Evolutionary conservation across 2,329 filamentous ascomycete genomes (phyloP).

Genomic region (Stagonosporopsis tanaceti): DNA sequence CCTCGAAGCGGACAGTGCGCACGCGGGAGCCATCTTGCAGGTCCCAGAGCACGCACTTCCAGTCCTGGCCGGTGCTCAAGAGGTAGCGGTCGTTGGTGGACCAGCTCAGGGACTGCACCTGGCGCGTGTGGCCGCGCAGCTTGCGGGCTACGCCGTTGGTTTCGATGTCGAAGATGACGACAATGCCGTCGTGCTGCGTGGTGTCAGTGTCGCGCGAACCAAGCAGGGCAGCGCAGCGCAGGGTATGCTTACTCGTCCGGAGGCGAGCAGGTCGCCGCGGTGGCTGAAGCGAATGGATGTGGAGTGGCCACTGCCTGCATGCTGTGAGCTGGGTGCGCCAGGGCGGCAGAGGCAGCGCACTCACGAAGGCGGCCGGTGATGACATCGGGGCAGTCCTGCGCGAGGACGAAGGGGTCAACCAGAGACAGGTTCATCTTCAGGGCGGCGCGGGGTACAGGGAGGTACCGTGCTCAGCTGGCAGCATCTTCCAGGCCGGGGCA

Average conservation of each 20-base stretch:
- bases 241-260: conserved; percentile 72
- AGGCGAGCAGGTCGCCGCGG: conserved; percentile 92
- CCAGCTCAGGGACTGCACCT: conserved; percentile 96
- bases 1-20: conserved; percentile 88
- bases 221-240: background rate
- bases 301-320: conserved; percentile 66
- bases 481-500: conserved; percentile 31
- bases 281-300: conserved; percentile 86
- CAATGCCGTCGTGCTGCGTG: conserved; percentile 77
- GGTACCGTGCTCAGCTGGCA: conserved; percentile 24
- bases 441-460: conserved; percentile 29
- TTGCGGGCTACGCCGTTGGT: conserved; percentile 97
- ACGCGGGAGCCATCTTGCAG: conserved; percentile 75
- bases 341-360: conserved; percentile 37
- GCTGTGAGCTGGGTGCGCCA: conserved; percentile 23
- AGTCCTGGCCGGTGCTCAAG: conserved; percentile 91
- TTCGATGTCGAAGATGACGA: conserved; percentile 96
- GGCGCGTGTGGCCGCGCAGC: conserved; percentile 88
- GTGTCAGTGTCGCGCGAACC: background rate
- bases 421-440: conserved; percentile 74
- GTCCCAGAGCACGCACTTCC: conserved; percentile 97
- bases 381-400: conserved; percentile 87
- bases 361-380: conserved; percentile 85
- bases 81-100: conserved; percentile 90
- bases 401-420: conserved; percentile 74